A percentile compares a stretch with the other conserved stretches of the same genome.
These are phyloP conservation scores for Dipteronia sinensis DNA, from an alignment of 345 rosid genomes.

Conservation along the genomic window DNA sequence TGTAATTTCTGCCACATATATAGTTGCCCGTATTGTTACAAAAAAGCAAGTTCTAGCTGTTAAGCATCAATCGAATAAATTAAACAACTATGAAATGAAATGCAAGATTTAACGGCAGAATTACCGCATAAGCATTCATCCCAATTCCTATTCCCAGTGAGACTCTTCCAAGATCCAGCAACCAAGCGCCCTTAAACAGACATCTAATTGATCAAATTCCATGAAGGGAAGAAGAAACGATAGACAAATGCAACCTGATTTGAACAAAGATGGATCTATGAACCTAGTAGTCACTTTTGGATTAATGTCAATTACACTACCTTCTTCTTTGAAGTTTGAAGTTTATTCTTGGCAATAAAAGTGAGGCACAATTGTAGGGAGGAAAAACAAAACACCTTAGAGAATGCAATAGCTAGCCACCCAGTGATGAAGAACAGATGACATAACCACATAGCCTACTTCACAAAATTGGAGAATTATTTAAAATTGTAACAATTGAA, in stretches of 20 bases:
- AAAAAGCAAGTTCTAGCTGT: not conserved
- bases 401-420: slow-evolving; percentile 14
- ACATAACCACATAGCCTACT: slow-evolving; percentile 1
- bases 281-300: no score
- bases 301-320: no score
- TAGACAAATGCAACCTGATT: not conserved
- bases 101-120: not conserved
- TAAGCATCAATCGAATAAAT: not conserved
- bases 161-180: slow-evolving; percentile 41
- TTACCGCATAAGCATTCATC: slow-evolving; percentile 44
- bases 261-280: no score
- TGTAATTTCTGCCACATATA: slow-evolving; percentile 13
- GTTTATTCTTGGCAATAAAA: not conserved
- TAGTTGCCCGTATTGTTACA: not conserved
- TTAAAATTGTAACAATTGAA: no score
- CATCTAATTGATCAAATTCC: not conserved
- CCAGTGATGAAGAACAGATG: not conserved
- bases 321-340: no score
- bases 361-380: no score
- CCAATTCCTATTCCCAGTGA: slow-evolving; percentile 44
- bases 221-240: not conserved
- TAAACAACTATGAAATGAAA: no score
- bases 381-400: slow-evolving; percentile 13
- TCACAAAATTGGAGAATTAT: not conserved
- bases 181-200: slow-evolving; percentile 35